Evolutionary conservation across 345 rosid species (phyloP), one percentile per base, ranked within the genome.

Genomic region (Chamaenerion angustifolium): DNA sequence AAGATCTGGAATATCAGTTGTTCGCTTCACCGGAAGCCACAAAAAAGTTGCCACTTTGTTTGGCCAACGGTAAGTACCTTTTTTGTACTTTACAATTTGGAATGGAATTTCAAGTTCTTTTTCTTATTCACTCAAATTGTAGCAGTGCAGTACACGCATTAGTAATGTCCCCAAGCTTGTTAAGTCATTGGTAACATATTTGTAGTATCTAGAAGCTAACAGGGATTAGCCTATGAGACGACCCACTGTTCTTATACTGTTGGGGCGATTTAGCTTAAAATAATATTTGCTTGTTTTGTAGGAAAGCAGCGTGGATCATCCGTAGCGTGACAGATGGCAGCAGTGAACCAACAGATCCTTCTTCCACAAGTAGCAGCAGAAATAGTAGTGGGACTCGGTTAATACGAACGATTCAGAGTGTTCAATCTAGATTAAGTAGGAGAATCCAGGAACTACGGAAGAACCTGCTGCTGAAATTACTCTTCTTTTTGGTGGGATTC

Each of bases 401-500:
- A 59, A 56, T 83, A 44, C 76, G 71, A 70, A 76, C 77, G 25
- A 62, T 89, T 51, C 85, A 56, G 56, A 67, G 61, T 61, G 54
- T 89, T 53, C 82, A 71, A 63, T 63, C 66, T 48, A 77, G 73
- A 62, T 50, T 85, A 48, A 51, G 70, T 19, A 69, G 57, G 43
- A 89, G 75, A 64, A 56, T 85, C 63, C 65, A 51, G 52, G 80
- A 73, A 68, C 51, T 79, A 47, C 74, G 75, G 78, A 78, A 79
- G 63, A 72, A 71, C 62, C 78, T 90, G 40, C 84, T 95, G 0
- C 49, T 67, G 61, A 85, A 90, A 61, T 59, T 90, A 31, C 67
- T 90, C 59, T 90, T 83, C 71, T 81, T 90, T 66, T 63, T 90
- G 82, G 81, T 76, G 3, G 98, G 98, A 15, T 90, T 76, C 63